phyloP scores from a whole-genome alignment of 352 stramenopile species.

The Phytophthora tubulina region DNA sequence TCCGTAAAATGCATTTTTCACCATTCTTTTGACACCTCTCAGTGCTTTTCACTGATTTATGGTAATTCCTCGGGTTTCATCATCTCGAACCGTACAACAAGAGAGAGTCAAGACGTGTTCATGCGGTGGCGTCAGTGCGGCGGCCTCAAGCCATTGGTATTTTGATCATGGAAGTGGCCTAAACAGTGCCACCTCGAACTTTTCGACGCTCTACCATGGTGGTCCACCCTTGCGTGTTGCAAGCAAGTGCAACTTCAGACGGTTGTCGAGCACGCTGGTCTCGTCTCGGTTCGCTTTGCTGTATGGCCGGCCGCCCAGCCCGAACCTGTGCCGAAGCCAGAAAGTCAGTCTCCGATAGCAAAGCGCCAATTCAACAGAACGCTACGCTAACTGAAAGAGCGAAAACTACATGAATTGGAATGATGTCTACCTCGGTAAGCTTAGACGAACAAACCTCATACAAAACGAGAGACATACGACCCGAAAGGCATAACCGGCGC shows the following conservation, averaged over 20 bases:
- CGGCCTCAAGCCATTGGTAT: not conserved
- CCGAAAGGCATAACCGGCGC: conserved; percentile 9
- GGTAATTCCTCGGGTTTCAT: not conserved
- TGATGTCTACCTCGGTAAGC: conserved; percentile 35
- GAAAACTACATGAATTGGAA: conserved; percentile 36
- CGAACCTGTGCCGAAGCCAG: conserved; percentile 9
- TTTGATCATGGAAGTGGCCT: not conserved
- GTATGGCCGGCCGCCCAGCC: not conserved
- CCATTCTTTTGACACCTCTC: too few relatives aligned
- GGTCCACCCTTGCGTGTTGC: not conserved
- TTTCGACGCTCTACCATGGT: conserved; percentile 3
- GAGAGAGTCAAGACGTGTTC: not conserved
- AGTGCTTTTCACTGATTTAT: too few relatives aligned
- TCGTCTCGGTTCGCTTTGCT: not conserved
- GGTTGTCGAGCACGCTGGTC: not conserved
- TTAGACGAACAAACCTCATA: conserved; percentile 44
- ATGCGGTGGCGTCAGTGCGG: conserved; percentile 1
- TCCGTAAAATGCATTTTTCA: too few relatives aligned
- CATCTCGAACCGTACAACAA: conserved; percentile 19
- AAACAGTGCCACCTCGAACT: conserved; percentile 1
- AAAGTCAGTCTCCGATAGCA: conserved; percentile 8
- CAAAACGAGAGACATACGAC: conserved; percentile 19
- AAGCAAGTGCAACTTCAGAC: not conserved
- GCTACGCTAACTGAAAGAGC: conserved; percentile 6
- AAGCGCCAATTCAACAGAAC: not conserved